Percentiles rank a stretch among this genome's conserved stretches.
phyloP scores from a whole-genome alignment of 1,139 yeast genomes.

The Saccharomyces pastorianus region DNA sequence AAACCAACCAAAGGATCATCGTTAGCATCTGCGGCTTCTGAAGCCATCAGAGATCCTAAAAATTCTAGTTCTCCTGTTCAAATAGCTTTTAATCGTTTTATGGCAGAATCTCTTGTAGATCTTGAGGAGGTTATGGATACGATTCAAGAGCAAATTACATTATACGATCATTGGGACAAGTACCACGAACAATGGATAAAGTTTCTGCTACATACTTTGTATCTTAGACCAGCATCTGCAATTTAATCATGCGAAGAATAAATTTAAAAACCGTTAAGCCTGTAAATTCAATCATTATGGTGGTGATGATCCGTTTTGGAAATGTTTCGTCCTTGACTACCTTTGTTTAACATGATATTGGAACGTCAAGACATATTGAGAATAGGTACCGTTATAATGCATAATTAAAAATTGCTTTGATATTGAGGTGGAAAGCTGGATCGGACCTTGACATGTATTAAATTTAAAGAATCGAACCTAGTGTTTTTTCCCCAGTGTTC shows the following conservation, averaged over 20 bases:
- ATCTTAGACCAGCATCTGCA: slow-evolving; percentile 16
- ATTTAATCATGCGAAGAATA: background rate
- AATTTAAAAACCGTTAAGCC: background rate
- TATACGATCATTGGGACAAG: slow-evolving; percentile 78
- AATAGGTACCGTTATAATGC: background rate
- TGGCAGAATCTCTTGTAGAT: slow-evolving; percentile 70
- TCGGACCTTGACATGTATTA: background rate
- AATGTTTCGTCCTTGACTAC: background rate
- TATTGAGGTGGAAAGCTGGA: background rate
- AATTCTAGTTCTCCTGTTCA: slow-evolving; percentile 9
- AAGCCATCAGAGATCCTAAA: background rate
- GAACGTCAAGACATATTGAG: background rate
- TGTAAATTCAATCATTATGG: background rate
- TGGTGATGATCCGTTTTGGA: background rate
- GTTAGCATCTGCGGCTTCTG: background rate
- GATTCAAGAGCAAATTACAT: slow-evolving; percentile 68
- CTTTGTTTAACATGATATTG: background rate
- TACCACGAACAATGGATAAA: slow-evolving; percentile 55
- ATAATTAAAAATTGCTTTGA: background rate
- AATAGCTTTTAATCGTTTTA: slow-evolving; percentile 46
- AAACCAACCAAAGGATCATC: slow-evolving; percentile 9
- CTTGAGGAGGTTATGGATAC: slow-evolving; percentile 70
- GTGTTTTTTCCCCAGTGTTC: too few species aligned
- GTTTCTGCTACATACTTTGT: slow-evolving; percentile 28
- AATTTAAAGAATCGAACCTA: background rate